A percentile compares a stretch with the other conserved stretches of the same genome.
These are phyloP conservation scores for Russula olivacea DNA, from an alignment of 768 basidiomycete species.

Conservation along the genomic window DNA sequence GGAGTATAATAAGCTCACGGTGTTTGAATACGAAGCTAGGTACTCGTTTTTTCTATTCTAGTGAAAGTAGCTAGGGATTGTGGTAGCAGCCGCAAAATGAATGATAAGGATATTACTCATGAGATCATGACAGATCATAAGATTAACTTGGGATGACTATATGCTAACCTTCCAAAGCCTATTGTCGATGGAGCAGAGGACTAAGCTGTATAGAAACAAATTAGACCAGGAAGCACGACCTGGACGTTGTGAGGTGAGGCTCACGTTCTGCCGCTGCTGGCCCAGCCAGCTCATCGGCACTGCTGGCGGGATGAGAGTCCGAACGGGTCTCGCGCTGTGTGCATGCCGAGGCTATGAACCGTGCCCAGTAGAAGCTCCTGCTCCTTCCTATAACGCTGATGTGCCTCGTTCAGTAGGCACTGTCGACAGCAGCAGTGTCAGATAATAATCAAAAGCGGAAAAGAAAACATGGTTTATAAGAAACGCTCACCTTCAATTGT, in stretches of 20 bases:
- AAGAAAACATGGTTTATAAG: constrained; percentile 26
- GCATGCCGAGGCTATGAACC: constrained; percentile 21
- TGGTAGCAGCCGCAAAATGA: background rate
- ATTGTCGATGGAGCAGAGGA: constrained; percentile 18
- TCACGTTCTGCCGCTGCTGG: constrained; percentile 25
- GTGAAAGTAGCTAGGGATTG: background rate
- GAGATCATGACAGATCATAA: background rate
- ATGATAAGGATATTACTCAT: background rate
- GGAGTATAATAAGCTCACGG: background rate
- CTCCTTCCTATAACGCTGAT: constrained; percentile 24
- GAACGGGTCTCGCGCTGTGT: constrained; percentile 19
- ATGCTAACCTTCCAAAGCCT: background rate
- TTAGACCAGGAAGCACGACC: background rate
- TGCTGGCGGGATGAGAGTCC: constrained; percentile 8
- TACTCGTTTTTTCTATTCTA: background rate
- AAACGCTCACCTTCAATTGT: constrained; percentile 13
- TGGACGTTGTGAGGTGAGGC: background rate
- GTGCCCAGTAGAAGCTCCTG: constrained; percentile 24
- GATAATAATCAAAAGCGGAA: background rate
- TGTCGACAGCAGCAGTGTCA: background rate
- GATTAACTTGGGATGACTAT: background rate
- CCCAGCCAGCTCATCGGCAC: constrained; percentile 24
- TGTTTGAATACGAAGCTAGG: background rate
- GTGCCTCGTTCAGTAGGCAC: constrained; percentile 22
- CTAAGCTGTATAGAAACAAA: constrained; percentile 9